Evolutionary conservation across 2,329 filamentous ascomycete genomes (phyloP), one percentile per base, ranked within the genome.

Genomic region (Grosmannia clavigera): DNA sequence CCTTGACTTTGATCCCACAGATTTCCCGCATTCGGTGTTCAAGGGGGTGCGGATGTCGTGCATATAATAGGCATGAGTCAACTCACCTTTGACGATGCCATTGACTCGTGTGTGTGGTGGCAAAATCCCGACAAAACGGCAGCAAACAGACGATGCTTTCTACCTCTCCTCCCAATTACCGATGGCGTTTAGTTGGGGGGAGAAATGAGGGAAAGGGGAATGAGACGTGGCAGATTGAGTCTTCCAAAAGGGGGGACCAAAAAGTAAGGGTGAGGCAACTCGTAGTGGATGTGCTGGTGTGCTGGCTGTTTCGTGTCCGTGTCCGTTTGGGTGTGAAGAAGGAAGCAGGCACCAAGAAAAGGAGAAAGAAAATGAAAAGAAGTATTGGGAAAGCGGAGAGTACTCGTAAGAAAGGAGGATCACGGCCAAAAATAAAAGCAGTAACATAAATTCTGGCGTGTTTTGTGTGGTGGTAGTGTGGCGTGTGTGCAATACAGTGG

Each of bases 81-180:
- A 64, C 64, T 58, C 9, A 66, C 65, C 62, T 63, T 66, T 35
- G 66, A 70, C 38, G 69, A 70, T 50, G 69, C 69, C 70, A 71
- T 71, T 69, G 67, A 16, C 52, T 52, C 38, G 43, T 25, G n/a
- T 10, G 16, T 58, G 55, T 60, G 59, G 61, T 4, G 40, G 55
- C 25, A 43, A 27, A 25, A 31, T n/a, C 16, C 10, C 38, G 57
- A 38, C 35, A 56, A n/a, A 25, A 59, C 54, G n/a, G n/a, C 31
- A 29, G 29, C 46, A 43, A 29, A 35, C 40, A 19, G 27, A 25
- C 4, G 33, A 29, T 35, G 29, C 46, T 56, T 51, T 31, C 3
- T 43, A 58, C 60, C 52, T 55, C 58, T 54, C 35, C 22, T 60
- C 52, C 55, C 55, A 35, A 56, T 31, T 43, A 27, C 35, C 31